These are phyloP conservation scores for Xylaria sp. DNA, from an alignment of 2,329 filamentous ascomycete genomes.

Conservation along the genomic window DNA sequence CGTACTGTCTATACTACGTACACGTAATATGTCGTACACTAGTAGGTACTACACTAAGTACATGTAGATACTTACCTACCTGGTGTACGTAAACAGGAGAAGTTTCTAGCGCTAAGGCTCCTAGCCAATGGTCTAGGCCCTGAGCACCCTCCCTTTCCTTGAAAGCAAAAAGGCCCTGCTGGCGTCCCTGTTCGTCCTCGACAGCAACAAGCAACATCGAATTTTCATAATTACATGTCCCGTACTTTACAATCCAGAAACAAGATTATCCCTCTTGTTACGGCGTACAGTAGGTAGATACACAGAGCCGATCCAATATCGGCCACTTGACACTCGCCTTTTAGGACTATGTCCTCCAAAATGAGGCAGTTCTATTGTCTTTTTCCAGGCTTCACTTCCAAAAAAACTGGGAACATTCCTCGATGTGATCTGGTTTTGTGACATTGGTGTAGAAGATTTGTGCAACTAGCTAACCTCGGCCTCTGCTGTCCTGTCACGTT, in stretches of 20 bases:
- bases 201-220: neutral
- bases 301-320: neutral
- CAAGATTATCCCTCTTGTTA: constrained; percentile 14
- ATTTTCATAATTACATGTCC: constrained; percentile 4
- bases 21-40: constrained; percentile 3
- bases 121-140: constrained; percentile 18
- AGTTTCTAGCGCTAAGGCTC: constrained; percentile 1
- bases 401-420: neutral
- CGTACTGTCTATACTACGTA: neutral
- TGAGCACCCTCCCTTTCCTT: neutral
- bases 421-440: neutral
- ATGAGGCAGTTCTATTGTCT: neutral
- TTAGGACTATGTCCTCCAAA: neutral
- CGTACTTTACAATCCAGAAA: too few species aligned
- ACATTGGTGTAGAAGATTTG: neutral
- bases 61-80: constrained; percentile 7
- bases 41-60: neutral
- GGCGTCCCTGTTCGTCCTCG: neutral
- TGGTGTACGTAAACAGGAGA: constrained; percentile 19
- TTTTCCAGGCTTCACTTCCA: neutral
- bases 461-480: neutral
- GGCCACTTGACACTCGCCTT: neutral
- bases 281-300: neutral
- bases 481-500: neutral
- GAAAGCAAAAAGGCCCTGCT: neutral